These are phyloP conservation scores for Ganoderma leucocontextum DNA, from an alignment of 1,284 basidiomycete species.

Conservation along the genomic window DNA sequence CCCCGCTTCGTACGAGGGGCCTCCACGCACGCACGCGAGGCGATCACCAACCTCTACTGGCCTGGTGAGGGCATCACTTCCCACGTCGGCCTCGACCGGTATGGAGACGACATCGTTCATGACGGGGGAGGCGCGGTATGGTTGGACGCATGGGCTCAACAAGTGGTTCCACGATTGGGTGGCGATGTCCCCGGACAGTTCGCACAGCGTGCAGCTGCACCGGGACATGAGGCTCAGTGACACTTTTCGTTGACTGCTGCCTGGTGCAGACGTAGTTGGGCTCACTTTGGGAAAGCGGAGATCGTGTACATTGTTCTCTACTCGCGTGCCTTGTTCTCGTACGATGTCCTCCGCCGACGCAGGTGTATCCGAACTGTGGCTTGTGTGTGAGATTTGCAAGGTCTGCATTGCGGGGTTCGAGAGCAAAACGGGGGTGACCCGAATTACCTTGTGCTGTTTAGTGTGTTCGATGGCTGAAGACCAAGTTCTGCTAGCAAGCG, in stretches of 20 bases:
- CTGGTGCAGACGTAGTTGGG: slow-evolving; percentile 75
- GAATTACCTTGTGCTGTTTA: too few relatives aligned
- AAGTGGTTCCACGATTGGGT: slow-evolving; percentile 59
- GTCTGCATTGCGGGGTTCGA: not conserved
- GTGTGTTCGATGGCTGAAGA: not conserved
- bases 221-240: slow-evolving; percentile 73
- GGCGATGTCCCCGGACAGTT: slow-evolving; percentile 36
- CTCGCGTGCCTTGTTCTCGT: too few relatives aligned
- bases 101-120: slow-evolving; percentile 55
- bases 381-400: not conserved
- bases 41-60: slow-evolving; percentile 80
- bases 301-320: not conserved
- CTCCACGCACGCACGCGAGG: slow-evolving; percentile 71
- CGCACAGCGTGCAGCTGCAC: slow-evolving; percentile 45
- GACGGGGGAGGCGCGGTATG: slow-evolving; percentile 73
- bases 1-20: slow-evolving; percentile 34
- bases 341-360: not conserved
- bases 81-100: slow-evolving; percentile 80
- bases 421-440: not conserved
- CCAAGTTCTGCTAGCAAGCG: not conserved
- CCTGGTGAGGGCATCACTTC: slow-evolving; percentile 84
- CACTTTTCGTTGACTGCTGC: slow-evolving; percentile 81
- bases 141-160: slow-evolving; percentile 75
- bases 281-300: not conserved
- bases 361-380: not conserved